Evolutionary conservation across 208 protist genomes (phyloP).

Genomic region (Porcisia deanei): DNA sequence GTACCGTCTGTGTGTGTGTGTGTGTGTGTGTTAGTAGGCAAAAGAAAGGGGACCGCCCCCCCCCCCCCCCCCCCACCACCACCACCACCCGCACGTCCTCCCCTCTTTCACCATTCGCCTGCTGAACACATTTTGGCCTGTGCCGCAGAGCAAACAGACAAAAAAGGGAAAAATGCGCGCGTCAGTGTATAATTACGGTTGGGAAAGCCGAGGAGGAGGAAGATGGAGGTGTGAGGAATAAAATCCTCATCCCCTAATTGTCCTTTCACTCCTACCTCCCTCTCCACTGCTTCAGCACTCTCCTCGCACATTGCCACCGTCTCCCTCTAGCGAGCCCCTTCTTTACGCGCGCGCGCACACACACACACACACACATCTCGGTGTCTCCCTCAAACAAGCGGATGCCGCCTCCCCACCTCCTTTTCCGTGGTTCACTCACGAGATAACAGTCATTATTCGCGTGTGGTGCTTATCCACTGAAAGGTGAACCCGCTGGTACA

Average conservation of each 20-base stretch:
- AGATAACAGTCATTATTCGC: too few relatives aligned
- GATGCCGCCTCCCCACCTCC: too few relatives aligned
- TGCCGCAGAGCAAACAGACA: too few relatives aligned
- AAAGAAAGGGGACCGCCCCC: not conserved
- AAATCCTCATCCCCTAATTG: too few relatives aligned
- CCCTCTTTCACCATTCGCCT: not conserved
- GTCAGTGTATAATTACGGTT: too few relatives aligned
- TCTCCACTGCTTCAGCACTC: conserved; percentile 6
- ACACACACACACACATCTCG: not conserved
- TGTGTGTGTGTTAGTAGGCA: too few relatives aligned
- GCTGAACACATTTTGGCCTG: not conserved
- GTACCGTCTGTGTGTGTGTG: not conserved
- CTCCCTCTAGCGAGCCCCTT: too few relatives aligned
- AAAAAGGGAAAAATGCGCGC: too few relatives aligned
- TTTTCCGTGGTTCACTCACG: too few relatives aligned
- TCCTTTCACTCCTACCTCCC: not conserved
- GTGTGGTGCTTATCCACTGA: not conserved
- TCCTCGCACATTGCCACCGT: not conserved
- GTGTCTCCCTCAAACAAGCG: too few relatives aligned
- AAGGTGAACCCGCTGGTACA: not conserved
- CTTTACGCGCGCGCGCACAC: not conserved
- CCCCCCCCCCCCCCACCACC: not conserved
- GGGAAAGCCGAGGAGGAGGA: too few relatives aligned
- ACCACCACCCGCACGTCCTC: not conserved
- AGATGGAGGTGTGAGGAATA: too few relatives aligned